A percentile compares a stretch with the other conserved stretches of the same genome.
phyloP scores from a whole-genome alignment of 202 grass and related monocot genomes.

The Hordeum pubiflorum region DNA sequence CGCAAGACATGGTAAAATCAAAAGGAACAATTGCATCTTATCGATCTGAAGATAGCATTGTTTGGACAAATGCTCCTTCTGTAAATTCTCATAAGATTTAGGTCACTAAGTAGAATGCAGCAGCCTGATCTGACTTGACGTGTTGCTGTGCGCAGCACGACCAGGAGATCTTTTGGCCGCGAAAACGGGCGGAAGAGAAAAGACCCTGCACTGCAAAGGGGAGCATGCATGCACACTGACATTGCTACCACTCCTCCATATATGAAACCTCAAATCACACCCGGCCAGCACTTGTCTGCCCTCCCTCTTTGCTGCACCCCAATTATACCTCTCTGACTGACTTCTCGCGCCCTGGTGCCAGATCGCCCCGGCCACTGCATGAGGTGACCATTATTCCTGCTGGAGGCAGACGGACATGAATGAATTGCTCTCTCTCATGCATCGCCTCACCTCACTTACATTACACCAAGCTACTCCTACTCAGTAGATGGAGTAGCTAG shows the following conservation, averaged over 20 bases:
- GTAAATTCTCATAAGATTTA: no score
- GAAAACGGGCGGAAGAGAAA: constrained; percentile 19
- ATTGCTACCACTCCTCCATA: neutral
- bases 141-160: constrained; percentile 23
- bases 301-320: neutral
- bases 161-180: constrained; percentile 34
- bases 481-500: neutral
- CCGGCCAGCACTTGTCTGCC: constrained; percentile 1
- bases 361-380: neutral
- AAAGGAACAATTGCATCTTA: no score
- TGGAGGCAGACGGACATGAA: neutral
- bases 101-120: neutral
- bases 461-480: neutral
- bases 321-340: constrained; percentile 10
- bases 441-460: no score
- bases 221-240: neutral
- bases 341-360: neutral
- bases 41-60: no score
- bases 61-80: no score
- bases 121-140: constrained; percentile 1
- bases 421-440: neutral
- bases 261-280: constrained; percentile 48
- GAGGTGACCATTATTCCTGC: constrained; percentile 40
- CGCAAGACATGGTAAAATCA: no score
- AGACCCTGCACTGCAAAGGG: constrained; percentile 15